A percentile compares a stretch with the other conserved stretches of the same genome.
phyloP scores from a whole-genome alignment of 176 grass and related monocot genomes.

The Saccharum spontaneum region DNA sequence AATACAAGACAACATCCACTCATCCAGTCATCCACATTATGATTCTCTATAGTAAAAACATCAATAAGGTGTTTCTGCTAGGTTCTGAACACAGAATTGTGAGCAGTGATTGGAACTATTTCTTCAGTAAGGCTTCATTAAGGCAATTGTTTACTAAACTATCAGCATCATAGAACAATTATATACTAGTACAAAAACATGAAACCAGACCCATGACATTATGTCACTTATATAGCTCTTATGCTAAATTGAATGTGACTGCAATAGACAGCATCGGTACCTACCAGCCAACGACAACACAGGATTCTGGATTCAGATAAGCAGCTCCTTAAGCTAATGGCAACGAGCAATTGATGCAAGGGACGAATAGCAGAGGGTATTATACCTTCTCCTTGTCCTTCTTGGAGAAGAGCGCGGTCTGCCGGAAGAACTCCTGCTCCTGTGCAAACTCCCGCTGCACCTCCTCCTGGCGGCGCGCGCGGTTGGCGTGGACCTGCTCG shows the following conservation, averaged over 20 bases:
- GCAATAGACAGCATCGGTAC: neutral
- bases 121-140: neutral
- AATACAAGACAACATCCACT: neutral
- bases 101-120: neutral
- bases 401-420: slow-evolving; percentile 84
- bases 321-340: neutral
- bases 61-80: neutral
- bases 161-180: neutral
- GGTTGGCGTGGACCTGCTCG: slow-evolving; percentile 79
- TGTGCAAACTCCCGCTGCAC: slow-evolving; percentile 79
- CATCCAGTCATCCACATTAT: neutral
- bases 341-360: neutral
- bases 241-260: neutral
- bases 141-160: neutral
- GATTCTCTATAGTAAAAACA: neutral
- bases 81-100: neutral
- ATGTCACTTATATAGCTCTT: neutral
- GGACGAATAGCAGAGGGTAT: neutral
- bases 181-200: neutral
- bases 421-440: slow-evolving; percentile 99
- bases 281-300: neutral
- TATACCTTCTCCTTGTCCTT: slow-evolving; percentile 98
- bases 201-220: neutral
- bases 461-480: slow-evolving; percentile 68
- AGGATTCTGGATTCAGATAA: neutral